These are phyloP conservation scores for Suhomyces taliae DNA, from an alignment of 1,139 yeast species.

Conservation along the genomic window DNA sequence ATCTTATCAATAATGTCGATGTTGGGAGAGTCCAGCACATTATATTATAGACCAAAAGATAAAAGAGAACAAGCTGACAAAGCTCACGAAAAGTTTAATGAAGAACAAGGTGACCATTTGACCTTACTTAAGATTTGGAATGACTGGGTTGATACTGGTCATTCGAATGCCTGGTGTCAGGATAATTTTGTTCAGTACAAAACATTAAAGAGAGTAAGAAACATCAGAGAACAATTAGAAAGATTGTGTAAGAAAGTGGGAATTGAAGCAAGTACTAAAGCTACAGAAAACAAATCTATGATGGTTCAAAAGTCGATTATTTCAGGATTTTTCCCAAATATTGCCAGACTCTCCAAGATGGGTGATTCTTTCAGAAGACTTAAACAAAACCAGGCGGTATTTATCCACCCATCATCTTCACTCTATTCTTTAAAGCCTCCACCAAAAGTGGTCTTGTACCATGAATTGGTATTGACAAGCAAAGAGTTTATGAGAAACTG, in stretches of 20 bases:
- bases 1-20: constrained; percentile 73
- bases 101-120: constrained; percentile 73
- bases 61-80: constrained; percentile 64
- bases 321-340: constrained; percentile 81
- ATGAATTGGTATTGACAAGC: constrained; percentile 82
- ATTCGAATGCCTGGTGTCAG: constrained; percentile 80
- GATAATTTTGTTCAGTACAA: constrained; percentile 80
- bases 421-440: constrained; percentile 65
- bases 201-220: constrained; percentile 67
- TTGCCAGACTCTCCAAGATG: constrained; percentile 65
- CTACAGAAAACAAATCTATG: constrained; percentile 18
- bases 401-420: constrained; percentile 81
- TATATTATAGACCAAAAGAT: constrained; percentile 76
- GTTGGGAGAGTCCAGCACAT: constrained; percentile 75
- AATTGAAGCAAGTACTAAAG: constrained; percentile 6
- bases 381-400: constrained; percentile 64
- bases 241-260: constrained; percentile 64
- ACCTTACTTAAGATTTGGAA: constrained; percentile 72
- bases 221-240: constrained; percentile 70
- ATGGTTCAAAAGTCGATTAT: constrained; percentile 67
- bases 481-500: constrained; percentile 91
- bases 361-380: constrained; percentile 73
- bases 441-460: constrained; percentile 69
- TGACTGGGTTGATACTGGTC: constrained; percentile 73
- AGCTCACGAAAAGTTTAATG: constrained; percentile 54